phyloP scores from a whole-genome alignment of 176 grass and related monocot species.

The Aegilops bicornis region DNA sequence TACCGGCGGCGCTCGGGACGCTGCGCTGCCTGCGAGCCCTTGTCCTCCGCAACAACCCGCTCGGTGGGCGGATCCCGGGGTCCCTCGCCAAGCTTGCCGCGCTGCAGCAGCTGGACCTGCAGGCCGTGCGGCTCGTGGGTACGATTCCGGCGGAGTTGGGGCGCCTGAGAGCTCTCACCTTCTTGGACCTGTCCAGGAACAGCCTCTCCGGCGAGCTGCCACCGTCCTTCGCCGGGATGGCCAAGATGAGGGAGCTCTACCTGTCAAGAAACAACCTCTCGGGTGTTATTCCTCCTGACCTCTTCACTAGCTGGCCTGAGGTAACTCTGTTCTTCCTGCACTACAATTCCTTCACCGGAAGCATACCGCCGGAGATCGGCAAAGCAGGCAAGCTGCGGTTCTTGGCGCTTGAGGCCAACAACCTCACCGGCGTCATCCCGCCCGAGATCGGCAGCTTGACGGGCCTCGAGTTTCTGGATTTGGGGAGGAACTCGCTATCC shows the following conservation, averaged over 20 bases:
- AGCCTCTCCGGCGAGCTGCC: conserved; percentile 21
- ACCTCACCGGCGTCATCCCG: conserved; percentile 30
- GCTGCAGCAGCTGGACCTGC: conserved; percentile 23
- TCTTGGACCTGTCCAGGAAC: conserved; percentile 33
- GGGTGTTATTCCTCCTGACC: neutral
- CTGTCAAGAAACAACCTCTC: conserved; percentile 35
- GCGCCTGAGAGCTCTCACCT: neutral
- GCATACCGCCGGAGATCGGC: conserved; percentile 10
- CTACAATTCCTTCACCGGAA: conserved; percentile 35
- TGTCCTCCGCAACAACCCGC: conserved; percentile 18
- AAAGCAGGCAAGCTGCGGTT: conserved; percentile 4
- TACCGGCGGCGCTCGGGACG: conserved; percentile 15
- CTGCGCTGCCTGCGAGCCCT: conserved; percentile 6
- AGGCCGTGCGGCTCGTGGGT: neutral
- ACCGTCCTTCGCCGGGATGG: neutral
- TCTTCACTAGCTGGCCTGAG: conserved; percentile 17
- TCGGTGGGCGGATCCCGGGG: conserved; percentile 13
- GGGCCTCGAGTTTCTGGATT: conserved; percentile 24
- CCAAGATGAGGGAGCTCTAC: conserved; percentile 17
- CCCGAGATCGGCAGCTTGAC: conserved; percentile 7
- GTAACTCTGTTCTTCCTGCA: conserved; percentile 25
- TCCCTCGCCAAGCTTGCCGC: neutral
- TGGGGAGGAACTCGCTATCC: conserved; percentile 27
- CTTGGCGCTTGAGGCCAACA: conserved; percentile 26
- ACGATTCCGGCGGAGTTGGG: conserved; percentile 22